A percentile compares a stretch with the other conserved stretches of the same genome.
phyloP scores from a whole-genome alignment of 352 stramenopile genomes.

The Phytophthora litchii region DNA sequence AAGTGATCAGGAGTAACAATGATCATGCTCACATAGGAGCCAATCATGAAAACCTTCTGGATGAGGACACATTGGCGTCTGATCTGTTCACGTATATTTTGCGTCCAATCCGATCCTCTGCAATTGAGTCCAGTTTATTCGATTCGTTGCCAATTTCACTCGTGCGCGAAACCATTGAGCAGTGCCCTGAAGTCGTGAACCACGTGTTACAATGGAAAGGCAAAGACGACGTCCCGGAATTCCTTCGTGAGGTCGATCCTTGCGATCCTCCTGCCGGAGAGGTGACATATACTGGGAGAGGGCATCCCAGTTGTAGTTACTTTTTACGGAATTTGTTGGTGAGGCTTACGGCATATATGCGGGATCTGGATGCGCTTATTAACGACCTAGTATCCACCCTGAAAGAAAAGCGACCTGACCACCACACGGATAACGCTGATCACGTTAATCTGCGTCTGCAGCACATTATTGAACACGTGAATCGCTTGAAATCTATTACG shows the following conservation, averaged over 20 bases:
- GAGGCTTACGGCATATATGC: conserved; percentile 32
- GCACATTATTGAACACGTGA: conserved; percentile 48
- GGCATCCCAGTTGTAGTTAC: conserved; percentile 21
- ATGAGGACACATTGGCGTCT: conserved; percentile 48
- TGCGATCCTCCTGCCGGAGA: conserved; percentile 5
- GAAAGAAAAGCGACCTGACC: conserved; percentile 22
- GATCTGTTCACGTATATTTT: conserved; percentile 85
- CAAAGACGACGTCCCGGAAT: conserved; percentile 58
- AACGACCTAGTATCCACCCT: conserved; percentile 25
- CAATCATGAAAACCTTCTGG: conserved; percentile 45
- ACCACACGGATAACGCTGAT: conserved; percentile 12
- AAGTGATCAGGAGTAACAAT: conserved; percentile 7
- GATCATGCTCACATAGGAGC: neutral
- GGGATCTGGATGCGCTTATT: conserved; percentile 33
- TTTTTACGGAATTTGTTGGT: conserved; percentile 41
- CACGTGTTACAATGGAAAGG: conserved; percentile 82
- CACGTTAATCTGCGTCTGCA: conserved; percentile 20
- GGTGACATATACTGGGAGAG: conserved; percentile 1
- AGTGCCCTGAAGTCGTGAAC: conserved; percentile 79
- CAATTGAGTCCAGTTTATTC: conserved; percentile 79
- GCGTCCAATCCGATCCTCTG: conserved; percentile 75
- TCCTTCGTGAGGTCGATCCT: conserved; percentile 44
- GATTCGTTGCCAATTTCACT: conserved; percentile 78
- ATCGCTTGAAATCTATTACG: conserved; percentile 61
- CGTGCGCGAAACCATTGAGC: conserved; percentile 75